A percentile compares a stretch with the other conserved stretches of the same genome.
These are phyloP conservation scores for Phytophthora cryptogea DNA, from an alignment of 352 stramenopile species.

Conservation along the genomic window DNA sequence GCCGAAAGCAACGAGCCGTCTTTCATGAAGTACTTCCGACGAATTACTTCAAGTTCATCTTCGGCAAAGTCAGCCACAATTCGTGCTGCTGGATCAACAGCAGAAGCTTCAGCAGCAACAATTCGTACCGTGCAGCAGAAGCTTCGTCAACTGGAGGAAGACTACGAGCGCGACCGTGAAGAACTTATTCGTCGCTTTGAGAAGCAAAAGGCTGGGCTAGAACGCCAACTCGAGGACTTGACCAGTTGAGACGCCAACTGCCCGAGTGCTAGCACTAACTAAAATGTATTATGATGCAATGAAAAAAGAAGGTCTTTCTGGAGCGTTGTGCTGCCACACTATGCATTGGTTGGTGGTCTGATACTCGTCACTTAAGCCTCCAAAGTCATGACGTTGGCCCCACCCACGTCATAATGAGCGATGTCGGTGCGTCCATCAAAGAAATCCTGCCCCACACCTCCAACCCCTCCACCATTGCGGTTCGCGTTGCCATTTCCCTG, in stretches of 20 bases:
- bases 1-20: slow-evolving; percentile 51
- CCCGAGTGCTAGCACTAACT: slow-evolving; percentile 9
- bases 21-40: slow-evolving; percentile 87
- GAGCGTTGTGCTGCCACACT: neutral
- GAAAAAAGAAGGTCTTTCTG: neutral
- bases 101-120: slow-evolving; percentile 19
- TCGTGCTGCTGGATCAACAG: slow-evolving; percentile 29
- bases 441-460: slow-evolving; percentile 40
- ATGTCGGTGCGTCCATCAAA: slow-evolving; percentile 73
- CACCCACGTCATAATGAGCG: slow-evolving; percentile 78
- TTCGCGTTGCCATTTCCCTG: slow-evolving; percentile 15
- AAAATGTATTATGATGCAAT: slow-evolving; percentile 23
- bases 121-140: slow-evolving; percentile 45
- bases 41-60: slow-evolving; percentile 32
- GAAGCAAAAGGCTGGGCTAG: slow-evolving; percentile 51
- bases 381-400: slow-evolving; percentile 86
- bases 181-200: slow-evolving; percentile 47
- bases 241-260: slow-evolving; percentile 12
- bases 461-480: slow-evolving; percentile 14
- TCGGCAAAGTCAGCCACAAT: slow-evolving; percentile 24
- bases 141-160: slow-evolving; percentile 54
- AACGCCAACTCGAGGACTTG: slow-evolving; percentile 52
- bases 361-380: slow-evolving; percentile 42
- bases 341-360: neutral
- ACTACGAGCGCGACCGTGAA: slow-evolving; percentile 52